Conservation (phyloP, 805 yeast species). For the Tetrapisispora phaffii region DNA sequence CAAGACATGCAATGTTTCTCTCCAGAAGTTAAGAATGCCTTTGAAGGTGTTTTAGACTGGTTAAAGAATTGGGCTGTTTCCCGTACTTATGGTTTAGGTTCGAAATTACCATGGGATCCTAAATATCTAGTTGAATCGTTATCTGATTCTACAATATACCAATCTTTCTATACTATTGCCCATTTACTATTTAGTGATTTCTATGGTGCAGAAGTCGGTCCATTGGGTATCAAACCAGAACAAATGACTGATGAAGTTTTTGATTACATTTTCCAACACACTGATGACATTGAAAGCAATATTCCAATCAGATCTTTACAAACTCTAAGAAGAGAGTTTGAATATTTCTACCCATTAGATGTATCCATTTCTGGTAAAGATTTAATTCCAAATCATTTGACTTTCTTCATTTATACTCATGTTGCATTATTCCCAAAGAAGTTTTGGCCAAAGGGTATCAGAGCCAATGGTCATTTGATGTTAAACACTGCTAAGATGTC, state of each 20-base stretch:
- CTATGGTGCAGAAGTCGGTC: constrained; percentile 69
- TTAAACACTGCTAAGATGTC: constrained; percentile 97
- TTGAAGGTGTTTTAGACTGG: constrained; percentile 93
- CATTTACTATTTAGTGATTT: constrained; percentile 80
- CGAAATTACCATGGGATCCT: constrained; percentile 94
- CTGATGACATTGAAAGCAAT: constrained; percentile 45
- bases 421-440: constrained; percentile 85
- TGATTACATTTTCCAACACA: constrained; percentile 76
- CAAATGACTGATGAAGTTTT: constrained; percentile 89
- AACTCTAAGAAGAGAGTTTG: constrained; percentile 83
- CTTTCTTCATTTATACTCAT: constrained; percentile 88
- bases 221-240: constrained; percentile 63
- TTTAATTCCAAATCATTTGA: constrained; percentile 92
- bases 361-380: constrained; percentile 91
- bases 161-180: constrained; percentile 85
- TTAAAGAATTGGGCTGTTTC: constrained; percentile 97
- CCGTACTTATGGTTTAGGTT: constrained; percentile 92
- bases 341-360: constrained; percentile 93
- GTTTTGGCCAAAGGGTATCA: constrained; percentile 89
- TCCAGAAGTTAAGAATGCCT: constrained; percentile 79
- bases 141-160: constrained; percentile 92
- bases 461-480: constrained; percentile 92
- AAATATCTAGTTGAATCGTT: constrained; percentile 87
- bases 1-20: constrained; percentile 66
- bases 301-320: constrained; percentile 61